Conservation (phyloP, 768 basidiomycete species). For the Leccinum fibrillosum region DNA sequence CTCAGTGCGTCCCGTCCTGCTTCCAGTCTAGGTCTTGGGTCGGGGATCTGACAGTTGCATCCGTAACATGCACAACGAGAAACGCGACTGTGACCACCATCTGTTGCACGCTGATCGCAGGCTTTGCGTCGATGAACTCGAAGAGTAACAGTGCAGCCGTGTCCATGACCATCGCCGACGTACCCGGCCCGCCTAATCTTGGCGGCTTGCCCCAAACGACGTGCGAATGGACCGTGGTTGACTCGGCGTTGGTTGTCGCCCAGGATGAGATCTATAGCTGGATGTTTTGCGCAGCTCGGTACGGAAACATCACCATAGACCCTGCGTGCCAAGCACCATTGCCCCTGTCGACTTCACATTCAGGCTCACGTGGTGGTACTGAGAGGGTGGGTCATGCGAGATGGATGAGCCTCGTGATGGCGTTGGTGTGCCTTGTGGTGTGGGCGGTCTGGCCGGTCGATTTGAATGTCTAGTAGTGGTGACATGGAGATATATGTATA, state of each 20-base stretch:
- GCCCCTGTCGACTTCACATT: not conserved
- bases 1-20: not conserved
- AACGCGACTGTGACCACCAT: constrained; percentile 7
- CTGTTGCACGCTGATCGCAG: not conserved
- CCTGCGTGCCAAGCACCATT: not conserved
- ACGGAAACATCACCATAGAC: not conserved
- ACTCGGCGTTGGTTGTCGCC: not conserved
- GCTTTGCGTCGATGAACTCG: not conserved
- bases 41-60: not conserved
- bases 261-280: not conserved
- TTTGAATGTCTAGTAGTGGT: not conserved
- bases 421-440: not conserved
- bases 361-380: not conserved
- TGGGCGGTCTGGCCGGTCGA: not conserved
- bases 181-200: not conserved
- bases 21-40: not conserved
- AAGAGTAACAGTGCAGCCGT: not conserved
- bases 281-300: not conserved
- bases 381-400: not conserved
- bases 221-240: not conserved
- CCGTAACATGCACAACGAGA: not conserved
- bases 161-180: not conserved
- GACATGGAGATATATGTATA: not conserved
- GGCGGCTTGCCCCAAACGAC: not conserved
- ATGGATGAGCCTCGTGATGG: not conserved